These are phyloP conservation scores for Hypoxylon sp. DNA, from an alignment of 2,329 filamentous ascomycete species.

Conservation along the genomic window DNA sequence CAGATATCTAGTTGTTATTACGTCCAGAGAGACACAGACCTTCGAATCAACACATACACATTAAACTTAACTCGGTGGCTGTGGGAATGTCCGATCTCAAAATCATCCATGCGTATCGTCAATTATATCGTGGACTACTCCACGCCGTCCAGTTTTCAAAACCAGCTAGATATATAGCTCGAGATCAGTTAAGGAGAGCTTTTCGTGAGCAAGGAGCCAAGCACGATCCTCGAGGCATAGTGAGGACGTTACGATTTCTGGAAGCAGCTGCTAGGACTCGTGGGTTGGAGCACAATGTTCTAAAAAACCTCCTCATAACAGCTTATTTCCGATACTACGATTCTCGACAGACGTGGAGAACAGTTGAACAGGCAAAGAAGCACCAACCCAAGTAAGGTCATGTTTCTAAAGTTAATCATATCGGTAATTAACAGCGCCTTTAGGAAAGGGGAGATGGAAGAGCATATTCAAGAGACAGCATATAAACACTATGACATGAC, in stretches of 20 bases:
- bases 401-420: conserved; percentile 5
- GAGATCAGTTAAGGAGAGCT: conserved; percentile 71
- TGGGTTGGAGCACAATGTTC: conserved; percentile 79
- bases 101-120: conserved; percentile 77
- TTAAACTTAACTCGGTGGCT: neutral
- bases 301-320: conserved; percentile 77
- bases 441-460: conserved; percentile 43
- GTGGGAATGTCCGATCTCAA: conserved; percentile 57
- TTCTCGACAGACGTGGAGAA: conserved; percentile 52
- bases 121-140: conserved; percentile 76
- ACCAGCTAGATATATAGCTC: conserved; percentile 75
- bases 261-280: conserved; percentile 72
- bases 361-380: conserved; percentile 34
- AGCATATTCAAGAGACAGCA: conserved; percentile 52
- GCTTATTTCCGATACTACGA: conserved; percentile 57
- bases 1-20: conserved; percentile 8
- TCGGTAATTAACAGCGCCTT: conserved; percentile 33
- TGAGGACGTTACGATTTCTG: conserved; percentile 80
- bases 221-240: conserved; percentile 68
- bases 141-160: conserved; percentile 79
- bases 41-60: neutral
- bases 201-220: conserved; percentile 67
- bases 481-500: conserved; percentile 78
- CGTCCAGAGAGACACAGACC: neutral
- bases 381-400: conserved; percentile 29